Percentiles rank a stretch among this genome's conserved stretches.
These are phyloP conservation scores for Colletotrichum neosansevieriae DNA, from an alignment of 2,329 filamentous ascomycete species.

Conservation along the genomic window DNA sequence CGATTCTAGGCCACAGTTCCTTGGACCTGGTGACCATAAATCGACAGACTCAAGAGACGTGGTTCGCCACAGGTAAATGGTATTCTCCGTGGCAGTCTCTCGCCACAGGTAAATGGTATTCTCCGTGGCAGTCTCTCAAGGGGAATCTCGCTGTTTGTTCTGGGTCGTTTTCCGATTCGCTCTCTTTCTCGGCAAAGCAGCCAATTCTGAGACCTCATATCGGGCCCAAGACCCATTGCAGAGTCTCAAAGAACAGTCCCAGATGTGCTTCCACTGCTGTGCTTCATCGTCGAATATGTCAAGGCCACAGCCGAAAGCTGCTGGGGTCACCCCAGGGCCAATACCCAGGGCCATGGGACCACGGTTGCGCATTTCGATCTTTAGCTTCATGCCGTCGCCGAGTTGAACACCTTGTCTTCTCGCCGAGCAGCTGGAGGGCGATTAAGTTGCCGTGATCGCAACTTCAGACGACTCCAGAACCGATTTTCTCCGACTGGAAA, in stretches of 20 bases:
- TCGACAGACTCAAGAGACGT: neutral
- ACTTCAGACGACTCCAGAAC: conserved; percentile 26
- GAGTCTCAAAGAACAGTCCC: neutral
- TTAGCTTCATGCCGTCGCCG: conserved; percentile 22
- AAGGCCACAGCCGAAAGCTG: neutral
- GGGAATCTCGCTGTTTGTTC: neutral
- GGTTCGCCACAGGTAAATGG: neutral
- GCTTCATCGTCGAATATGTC: conserved; percentile 15
- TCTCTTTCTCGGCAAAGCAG: neutral
- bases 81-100: neutral
- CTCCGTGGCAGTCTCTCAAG: neutral
- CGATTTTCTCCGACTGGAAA: neutral
- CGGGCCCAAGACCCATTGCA: neutral
- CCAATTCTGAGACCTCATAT: neutral
- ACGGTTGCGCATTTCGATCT: neutral
- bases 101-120: neutral
- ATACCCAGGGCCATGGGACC: conserved; percentile 10
- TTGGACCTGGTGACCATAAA: neutral
- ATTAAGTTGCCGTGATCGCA: neutral
- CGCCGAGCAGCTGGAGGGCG: neutral
- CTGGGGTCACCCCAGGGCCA: neutral
- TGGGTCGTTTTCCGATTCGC: neutral
- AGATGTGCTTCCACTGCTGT: conserved; percentile 8
- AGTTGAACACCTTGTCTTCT: conserved; percentile 3
- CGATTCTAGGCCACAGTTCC: neutral